A percentile compares a stretch with the other conserved stretches of the same genome.
These are phyloP conservation scores for Paracorniculantispora psalliotae DNA, from an alignment of 2,329 filamentous ascomycete genomes.

Conservation along the genomic window DNA sequence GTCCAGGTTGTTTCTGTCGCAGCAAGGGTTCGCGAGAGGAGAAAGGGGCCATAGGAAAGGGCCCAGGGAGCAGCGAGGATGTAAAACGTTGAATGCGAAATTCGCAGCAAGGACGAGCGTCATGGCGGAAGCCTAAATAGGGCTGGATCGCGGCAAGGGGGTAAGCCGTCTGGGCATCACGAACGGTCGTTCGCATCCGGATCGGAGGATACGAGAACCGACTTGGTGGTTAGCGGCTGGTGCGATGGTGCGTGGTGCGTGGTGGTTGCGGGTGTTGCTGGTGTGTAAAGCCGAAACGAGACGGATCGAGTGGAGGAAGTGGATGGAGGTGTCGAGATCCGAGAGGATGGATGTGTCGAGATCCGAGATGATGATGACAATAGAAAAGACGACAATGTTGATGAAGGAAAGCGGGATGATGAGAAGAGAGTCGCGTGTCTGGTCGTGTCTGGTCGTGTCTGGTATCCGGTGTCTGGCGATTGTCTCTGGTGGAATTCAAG, in stretches of 20 bases:
- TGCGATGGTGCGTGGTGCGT: not conserved
- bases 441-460: too few relatives aligned
- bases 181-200: not conserved
- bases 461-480: constrained; percentile 11
- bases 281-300: not conserved
- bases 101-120: not conserved
- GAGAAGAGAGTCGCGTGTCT: not conserved
- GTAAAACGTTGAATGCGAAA: not conserved
- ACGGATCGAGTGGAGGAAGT: not conserved
- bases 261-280: not conserved
- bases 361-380: not conserved
- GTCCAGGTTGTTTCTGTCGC: not conserved
- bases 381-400: not conserved
- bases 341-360: not conserved
- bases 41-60: too few relatives aligned
- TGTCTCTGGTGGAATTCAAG: constrained; percentile 10
- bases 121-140: not conserved
- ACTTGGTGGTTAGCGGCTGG: not conserved
- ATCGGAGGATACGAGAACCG: constrained; percentile 4
- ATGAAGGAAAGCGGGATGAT: not conserved
- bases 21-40: not conserved
- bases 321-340: too few relatives aligned
- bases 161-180: not conserved
- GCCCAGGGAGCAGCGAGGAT: not conserved
- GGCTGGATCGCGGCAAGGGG: not conserved